Conservation (phyloP, 73 alveolate genomes). For the Durusdinium trenchii region DNA sequence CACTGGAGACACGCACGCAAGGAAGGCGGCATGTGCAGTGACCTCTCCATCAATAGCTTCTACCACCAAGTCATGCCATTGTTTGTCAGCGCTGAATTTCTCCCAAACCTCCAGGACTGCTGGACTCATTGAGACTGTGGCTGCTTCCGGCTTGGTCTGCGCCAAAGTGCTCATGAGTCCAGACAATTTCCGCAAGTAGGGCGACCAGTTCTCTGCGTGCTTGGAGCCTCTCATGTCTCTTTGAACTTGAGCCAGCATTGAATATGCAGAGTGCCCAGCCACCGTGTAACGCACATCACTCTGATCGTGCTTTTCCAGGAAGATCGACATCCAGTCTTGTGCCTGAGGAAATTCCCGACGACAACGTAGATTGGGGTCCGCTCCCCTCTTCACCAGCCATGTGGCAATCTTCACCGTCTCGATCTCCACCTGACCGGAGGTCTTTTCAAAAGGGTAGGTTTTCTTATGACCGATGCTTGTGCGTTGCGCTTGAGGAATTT, state of each 20-base stretch:
- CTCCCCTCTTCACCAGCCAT: constrained; percentile 65
- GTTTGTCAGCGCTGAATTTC: constrained; percentile 31
- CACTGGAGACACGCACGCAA: constrained; percentile 32
- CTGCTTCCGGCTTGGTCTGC: constrained; percentile 15
- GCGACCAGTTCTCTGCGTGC: constrained; percentile 36
- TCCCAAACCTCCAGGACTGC: constrained; percentile 49
- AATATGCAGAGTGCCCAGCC: constrained; percentile 73
- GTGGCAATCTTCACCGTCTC: constrained; percentile 29
- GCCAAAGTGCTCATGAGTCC: constrained; percentile 33
- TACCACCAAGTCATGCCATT: constrained; percentile 55
- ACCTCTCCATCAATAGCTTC: constrained; percentile 16
- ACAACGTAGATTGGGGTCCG: constrained; percentile 40
- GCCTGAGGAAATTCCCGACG: constrained; percentile 38
- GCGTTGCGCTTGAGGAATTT: too few relatives aligned
- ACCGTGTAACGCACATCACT: constrained; percentile 22
- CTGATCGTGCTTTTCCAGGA: constrained; percentile 44
- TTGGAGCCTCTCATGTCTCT: constrained; percentile 28
- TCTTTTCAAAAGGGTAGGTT: too few relatives aligned
- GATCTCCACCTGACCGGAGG: constrained; percentile 35
- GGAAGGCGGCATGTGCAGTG: constrained; percentile 18
- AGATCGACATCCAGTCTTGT: constrained; percentile 27
- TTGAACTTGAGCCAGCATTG: constrained; percentile 60
- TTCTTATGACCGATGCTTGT: too few relatives aligned
- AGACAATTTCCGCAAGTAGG: constrained; percentile 10
- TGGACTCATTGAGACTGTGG: constrained; percentile 23